Evolutionary conservation across 345 rosid genomes (phyloP).

Genomic region (Trapa incisa): DNA sequence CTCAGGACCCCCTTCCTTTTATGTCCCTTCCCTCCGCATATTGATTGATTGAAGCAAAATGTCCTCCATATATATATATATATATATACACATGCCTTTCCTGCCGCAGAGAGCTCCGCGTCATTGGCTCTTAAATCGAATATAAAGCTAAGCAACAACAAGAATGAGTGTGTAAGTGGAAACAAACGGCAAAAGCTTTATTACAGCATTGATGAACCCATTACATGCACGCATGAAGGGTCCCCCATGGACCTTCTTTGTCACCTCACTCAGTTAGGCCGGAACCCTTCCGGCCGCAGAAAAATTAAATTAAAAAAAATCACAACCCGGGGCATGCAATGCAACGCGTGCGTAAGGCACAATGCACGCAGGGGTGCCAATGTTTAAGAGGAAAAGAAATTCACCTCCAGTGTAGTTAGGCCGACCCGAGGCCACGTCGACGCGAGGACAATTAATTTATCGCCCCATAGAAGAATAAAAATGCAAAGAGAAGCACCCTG

Average conservation of each 20-base stretch:
- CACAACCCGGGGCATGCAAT: slow-evolving; percentile 2
- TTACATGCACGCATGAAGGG: slow-evolving; percentile 29
- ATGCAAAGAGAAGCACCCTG: slow-evolving; percentile 3
- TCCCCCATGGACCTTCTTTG: slow-evolving; percentile 36
- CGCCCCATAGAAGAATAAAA: slow-evolving; percentile 26
- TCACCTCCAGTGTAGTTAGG: slow-evolving; percentile 13
- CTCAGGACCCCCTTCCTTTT: not conserved
- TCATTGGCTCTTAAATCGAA: too few relatives aligned
- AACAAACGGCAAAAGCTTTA: not conserved
- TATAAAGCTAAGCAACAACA: not conserved
- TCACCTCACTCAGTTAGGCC: slow-evolving; percentile 15
- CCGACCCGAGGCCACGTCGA: slow-evolving; percentile 13
- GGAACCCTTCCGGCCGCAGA: slow-evolving; percentile 11
- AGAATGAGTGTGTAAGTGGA: too few relatives aligned
- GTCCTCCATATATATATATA: too few relatives aligned
- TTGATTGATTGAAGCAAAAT: not conserved
- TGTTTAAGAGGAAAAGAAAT: not conserved
- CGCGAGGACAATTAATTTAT: slow-evolving; percentile 19
- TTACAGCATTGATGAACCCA: slow-evolving; percentile 21
- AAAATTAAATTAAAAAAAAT: slow-evolving; percentile 11
- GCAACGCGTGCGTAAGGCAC: slow-evolving; percentile 14
- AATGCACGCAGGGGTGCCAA: not conserved
- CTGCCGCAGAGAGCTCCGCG: too few relatives aligned
- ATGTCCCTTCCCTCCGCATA: not conserved
- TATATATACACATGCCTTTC: too few relatives aligned